A percentile compares a stretch with the other conserved stretches of the same genome.
Conservation (phyloP, 768 basidiomycete species). For the Pleurotus cornucopiae region DNA sequence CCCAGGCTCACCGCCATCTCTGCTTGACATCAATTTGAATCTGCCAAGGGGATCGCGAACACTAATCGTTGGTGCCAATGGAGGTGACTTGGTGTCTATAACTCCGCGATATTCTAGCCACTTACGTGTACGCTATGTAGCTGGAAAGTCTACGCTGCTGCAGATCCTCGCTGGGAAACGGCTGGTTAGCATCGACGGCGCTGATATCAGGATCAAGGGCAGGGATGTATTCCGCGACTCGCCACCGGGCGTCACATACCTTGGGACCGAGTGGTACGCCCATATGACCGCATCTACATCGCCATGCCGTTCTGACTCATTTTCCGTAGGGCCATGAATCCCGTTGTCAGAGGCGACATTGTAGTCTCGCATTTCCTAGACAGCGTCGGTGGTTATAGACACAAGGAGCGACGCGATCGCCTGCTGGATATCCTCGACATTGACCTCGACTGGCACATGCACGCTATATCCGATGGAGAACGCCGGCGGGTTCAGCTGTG, state of each 20-base stretch:
- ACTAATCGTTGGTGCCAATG: conserved; percentile 89
- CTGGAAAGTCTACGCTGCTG: conserved; percentile 94
- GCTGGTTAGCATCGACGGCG: conserved; percentile 49
- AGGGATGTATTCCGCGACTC: conserved; percentile 88
- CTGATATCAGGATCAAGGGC: conserved; percentile 68
- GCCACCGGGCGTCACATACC: conserved; percentile 76
- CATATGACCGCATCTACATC: background rate
- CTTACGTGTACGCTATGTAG: conserved; percentile 28
- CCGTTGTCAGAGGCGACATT: conserved; percentile 92
- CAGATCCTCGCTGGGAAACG: conserved; percentile 93
- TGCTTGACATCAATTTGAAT: conserved; percentile 59
- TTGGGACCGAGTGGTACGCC: conserved; percentile 88
- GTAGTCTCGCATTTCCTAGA: conserved; percentile 93
- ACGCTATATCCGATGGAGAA: conserved; percentile 94
- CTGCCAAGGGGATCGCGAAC: conserved; percentile 78
- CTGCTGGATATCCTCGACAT: conserved; percentile 92
- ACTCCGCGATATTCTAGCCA: conserved; percentile 17
- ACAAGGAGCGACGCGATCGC: conserved; percentile 82
- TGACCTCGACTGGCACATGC: conserved; percentile 96
- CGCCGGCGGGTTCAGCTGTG: conserved; percentile 88
- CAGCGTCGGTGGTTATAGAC: conserved; percentile 92
- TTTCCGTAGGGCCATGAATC: conserved; percentile 84
- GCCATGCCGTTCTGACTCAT: background rate
- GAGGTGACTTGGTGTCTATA: conserved; percentile 47
- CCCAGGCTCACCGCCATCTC: conserved; percentile 39